Conservation (phyloP, 495 filamentous ascomycete genomes). For the Xylaria bambusicola region DNA sequence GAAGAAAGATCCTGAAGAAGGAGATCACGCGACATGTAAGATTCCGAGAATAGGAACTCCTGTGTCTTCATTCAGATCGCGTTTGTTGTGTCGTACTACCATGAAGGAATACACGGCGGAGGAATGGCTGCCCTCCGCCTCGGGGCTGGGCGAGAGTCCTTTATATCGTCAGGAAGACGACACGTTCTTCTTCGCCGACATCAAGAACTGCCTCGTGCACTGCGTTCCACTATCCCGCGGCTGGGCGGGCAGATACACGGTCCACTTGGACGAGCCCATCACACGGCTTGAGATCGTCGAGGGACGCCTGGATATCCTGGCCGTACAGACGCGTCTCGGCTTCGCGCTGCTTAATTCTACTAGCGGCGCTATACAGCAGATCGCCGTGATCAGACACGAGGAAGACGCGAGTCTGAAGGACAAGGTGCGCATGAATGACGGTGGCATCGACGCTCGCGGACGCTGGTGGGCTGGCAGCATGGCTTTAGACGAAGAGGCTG, state of each 20-base stretch:
- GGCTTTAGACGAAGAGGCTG: conserved; percentile 19
- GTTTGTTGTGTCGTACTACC: not conserved
- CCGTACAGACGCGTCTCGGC: conserved; percentile 18
- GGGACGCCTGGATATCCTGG: conserved; percentile 3
- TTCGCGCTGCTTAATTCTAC: conserved; percentile 27
- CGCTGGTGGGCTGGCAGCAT: conserved; percentile 32
- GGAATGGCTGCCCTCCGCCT: conserved; percentile 20
- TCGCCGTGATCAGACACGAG: conserved; percentile 23
- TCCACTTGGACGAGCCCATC: conserved; percentile 15
- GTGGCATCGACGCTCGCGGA: conserved; percentile 25
- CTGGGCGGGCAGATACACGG: conserved; percentile 6
- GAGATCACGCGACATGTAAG: too few relatives aligned
- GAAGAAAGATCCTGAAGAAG: too few relatives aligned
- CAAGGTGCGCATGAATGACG: conserved; percentile 31
- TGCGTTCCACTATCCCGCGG: conserved; percentile 13
- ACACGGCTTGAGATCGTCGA: conserved; percentile 14
- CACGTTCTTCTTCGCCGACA: conserved; percentile 25
- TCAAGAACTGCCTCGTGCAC: conserved; percentile 21
- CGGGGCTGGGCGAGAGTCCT: conserved; percentile 21
- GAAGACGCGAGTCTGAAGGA: conserved; percentile 23
- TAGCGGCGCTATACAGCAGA: conserved; percentile 29
- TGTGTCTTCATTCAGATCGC: not conserved
- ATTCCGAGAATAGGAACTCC: too few relatives aligned
- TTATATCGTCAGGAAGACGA: conserved; percentile 20
- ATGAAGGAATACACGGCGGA: conserved; percentile 19